Evolutionary conservation across 2,329 filamentous ascomycete genomes (phyloP), one percentile per base, ranked within the genome.

Genomic region (Rhynchosporium secalis): DNA sequence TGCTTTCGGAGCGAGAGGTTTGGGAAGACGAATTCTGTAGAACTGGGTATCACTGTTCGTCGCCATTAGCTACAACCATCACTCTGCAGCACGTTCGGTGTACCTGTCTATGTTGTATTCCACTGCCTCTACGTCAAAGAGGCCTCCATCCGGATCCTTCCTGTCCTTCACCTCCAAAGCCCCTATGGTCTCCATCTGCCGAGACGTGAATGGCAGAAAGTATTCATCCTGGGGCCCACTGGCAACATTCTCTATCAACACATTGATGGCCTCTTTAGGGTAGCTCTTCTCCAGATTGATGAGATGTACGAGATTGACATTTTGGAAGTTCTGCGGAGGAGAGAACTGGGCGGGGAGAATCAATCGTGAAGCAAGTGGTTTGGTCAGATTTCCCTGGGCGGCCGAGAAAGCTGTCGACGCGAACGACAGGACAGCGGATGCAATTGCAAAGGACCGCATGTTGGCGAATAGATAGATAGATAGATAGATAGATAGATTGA

Each of bases 281-380:
- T 95, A 98, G 69, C 87, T 90, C 82, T 97, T 98, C 78, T 98
- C 94, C 62, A 97, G 78, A 69, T 96, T 96, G 73, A 96, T 88
- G 67, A 90, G 88, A 72, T 95, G 90, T 57, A 98, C 89, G 36
- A 98, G 78, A 76, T 99, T 98, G 77, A 83, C 84, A 78, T 99
- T 97, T 79, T 93, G 92, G 81, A 96, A 99, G 69, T 93, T 90
- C 75, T 92, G 90, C 13, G 93, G 89, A 59, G 94, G 92, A 76
- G 85, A 89, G 80, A 97, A 96, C 65, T 82, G 81, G 69, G 84
- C 76, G 48, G 86, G 85, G 65, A 86, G 79, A 60, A 80, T 81
- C 71, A 83, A 76, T 75, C 85, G 85, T 67, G 86, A 83, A 62
- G 83, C 80, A 69, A 82, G 66, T 67, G 72, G 70, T 66, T 70